These are phyloP conservation scores for Haplographium delicatum DNA, from an alignment of 495 filamentous ascomycete species.

Conservation along the genomic window DNA sequence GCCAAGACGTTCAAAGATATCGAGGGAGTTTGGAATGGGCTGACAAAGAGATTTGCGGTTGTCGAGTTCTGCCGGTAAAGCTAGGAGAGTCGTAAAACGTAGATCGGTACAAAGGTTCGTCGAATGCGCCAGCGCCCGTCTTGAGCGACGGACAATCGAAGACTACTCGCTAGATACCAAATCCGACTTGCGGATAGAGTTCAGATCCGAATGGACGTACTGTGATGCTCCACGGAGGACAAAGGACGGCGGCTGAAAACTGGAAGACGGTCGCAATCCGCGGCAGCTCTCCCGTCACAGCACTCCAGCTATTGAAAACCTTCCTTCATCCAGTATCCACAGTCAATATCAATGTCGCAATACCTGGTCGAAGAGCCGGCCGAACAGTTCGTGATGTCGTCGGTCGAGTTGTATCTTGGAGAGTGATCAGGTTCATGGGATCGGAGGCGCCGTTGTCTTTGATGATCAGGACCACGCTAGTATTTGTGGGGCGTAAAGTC, in stretches of 20 bases:
- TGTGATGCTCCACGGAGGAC: neutral
- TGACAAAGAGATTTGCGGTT: slow-evolving; percentile 10
- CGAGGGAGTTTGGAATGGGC: neutral
- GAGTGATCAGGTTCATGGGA: neutral
- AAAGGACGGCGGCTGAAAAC: slow-evolving; percentile 3
- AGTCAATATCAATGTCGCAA: neutral
- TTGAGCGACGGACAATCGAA: neutral
- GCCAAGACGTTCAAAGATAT: neutral
- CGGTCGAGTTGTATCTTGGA: slow-evolving; percentile 9
- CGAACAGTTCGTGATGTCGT: slow-evolving; percentile 11
- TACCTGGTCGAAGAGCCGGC: neutral
- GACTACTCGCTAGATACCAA: neutral
- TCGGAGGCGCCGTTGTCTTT: slow-evolving; percentile 12
- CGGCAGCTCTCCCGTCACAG: slow-evolving; percentile 7
- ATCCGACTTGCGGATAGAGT: slow-evolving; percentile 7
- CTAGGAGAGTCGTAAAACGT: neutral
- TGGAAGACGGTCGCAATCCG: slow-evolving; percentile 20
- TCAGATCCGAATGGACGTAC: no score
- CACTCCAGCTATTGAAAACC: slow-evolving; percentile 6
- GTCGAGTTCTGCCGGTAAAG: slow-evolving; percentile 4
- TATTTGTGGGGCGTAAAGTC: neutral
- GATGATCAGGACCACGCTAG: slow-evolving; percentile 13
- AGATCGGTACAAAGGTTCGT: slow-evolving; percentile 1
- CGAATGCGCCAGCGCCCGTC: slow-evolving; percentile 7
- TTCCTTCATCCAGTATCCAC: slow-evolving; percentile 18